Conservation (phyloP, 1,284 basidiomycete species). For the Cystobasidiaceae sp. region DNA sequence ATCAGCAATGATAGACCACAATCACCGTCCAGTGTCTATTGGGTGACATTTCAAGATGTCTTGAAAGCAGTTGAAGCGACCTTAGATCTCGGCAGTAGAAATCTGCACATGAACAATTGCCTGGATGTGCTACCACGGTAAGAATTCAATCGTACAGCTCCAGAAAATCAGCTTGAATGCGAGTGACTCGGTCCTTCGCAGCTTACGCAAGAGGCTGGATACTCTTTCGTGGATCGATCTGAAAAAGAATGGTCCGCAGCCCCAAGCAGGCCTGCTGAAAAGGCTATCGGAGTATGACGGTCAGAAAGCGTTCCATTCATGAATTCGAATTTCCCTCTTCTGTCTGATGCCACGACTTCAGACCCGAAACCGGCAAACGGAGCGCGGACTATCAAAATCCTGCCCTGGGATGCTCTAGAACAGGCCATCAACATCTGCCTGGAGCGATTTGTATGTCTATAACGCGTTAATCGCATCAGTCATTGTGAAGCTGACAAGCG, state of each 20-base stretch:
- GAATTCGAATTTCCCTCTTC: too few relatives aligned
- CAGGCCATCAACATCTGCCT: neutral
- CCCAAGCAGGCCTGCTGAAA: neutral
- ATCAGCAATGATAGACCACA: neutral
- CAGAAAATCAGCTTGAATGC: too few relatives aligned
- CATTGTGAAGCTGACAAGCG: too few relatives aligned
- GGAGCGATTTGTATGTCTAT: neutral
- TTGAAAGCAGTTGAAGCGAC: neutral
- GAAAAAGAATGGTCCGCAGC: neutral
- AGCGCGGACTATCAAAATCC: neutral
- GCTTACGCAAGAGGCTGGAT: neutral
- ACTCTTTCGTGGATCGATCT: neutral
- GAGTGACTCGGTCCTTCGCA: neutral
- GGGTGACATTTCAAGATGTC: conserved; percentile 7
- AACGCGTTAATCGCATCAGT: too few relatives aligned
- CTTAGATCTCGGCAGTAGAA: neutral
- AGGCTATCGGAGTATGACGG: neutral
- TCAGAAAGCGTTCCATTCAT: neutral
- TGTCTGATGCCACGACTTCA: neutral
- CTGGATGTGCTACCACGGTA: neutral
- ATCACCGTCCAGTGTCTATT: neutral
- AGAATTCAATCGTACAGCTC: too few relatives aligned
- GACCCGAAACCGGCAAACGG: neutral
- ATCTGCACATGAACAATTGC: neutral
- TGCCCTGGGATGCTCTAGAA: neutral